Evolutionary conservation across 192 early-diverging fungal genomes (phyloP).

Genomic region (Diversispora eburnea): DNA sequence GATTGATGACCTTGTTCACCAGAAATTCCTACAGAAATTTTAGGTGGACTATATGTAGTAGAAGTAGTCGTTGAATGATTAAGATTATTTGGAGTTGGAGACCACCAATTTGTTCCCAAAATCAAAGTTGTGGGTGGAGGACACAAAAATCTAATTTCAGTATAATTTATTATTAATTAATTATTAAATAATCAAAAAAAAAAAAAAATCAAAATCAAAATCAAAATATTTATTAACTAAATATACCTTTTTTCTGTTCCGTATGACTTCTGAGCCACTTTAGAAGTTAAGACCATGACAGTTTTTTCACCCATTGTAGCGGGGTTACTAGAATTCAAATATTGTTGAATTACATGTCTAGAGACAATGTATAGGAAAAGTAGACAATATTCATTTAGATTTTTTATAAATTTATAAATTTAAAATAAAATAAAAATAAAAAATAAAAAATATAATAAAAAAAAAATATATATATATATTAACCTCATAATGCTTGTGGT

Average conservation of each 20-base stretch:
- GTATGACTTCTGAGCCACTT: constrained; percentile 91
- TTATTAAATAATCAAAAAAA: background rate
- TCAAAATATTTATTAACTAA: background rate
- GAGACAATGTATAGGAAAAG: background rate
- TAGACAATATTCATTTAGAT: background rate
- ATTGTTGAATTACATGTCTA: constrained; percentile 39
- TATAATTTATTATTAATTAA: background rate
- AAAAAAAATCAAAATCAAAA: background rate
- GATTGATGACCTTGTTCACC: constrained; percentile 53
- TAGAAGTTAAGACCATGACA: constrained; percentile 77
- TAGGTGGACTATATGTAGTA: constrained; percentile 41
- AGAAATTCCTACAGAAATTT: constrained; percentile 57
- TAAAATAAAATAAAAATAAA: background rate
- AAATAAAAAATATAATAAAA: background rate
- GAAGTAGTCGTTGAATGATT: constrained; percentile 5
- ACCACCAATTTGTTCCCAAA: constrained; percentile 71
- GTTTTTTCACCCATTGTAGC: constrained; percentile 51
- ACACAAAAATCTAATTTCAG: constrained; percentile 63
- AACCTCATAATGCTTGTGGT: background rate
- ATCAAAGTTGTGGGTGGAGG: constrained; percentile 80
- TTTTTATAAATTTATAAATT: background rate
- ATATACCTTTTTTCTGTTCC: constrained; percentile 82
- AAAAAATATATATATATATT: background rate
- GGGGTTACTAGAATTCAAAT: constrained; percentile 43
- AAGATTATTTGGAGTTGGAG: constrained; percentile 34